A percentile compares a stretch with the other conserved stretches of the same genome.
Evolutionary conservation across 2,329 filamentous ascomycete genomes (phyloP).

Genomic region (Mycosphaerella arachidis): DNA sequence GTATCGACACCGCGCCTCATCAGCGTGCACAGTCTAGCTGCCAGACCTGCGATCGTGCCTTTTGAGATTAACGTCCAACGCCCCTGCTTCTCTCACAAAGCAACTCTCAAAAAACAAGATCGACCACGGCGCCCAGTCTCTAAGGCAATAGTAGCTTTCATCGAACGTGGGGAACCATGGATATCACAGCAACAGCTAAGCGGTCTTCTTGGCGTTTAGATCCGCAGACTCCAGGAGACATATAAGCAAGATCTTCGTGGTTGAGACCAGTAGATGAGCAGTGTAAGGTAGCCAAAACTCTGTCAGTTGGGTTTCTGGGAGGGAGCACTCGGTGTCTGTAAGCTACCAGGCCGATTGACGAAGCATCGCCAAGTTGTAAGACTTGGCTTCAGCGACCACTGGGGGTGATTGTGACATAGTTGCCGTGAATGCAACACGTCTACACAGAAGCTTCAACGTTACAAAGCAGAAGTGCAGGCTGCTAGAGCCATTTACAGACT

Average conservation of each 20-base stretch:
- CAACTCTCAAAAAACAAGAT: no score
- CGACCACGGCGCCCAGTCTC: no score
- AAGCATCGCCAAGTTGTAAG: slow-evolving; percentile 40
- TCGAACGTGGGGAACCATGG: no score
- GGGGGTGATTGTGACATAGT: slow-evolving; percentile 23
- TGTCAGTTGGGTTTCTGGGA: slow-evolving; percentile 45
- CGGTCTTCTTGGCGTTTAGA: slow-evolving; percentile 38
- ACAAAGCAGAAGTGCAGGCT: slow-evolving; percentile 41
- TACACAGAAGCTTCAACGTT: slow-evolving; percentile 37
- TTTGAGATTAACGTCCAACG: no score
- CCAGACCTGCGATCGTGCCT: no score
- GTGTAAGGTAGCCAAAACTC: slow-evolving; percentile 53
- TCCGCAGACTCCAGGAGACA: slow-evolving; percentile 51
- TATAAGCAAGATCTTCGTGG: slow-evolving; percentile 50
- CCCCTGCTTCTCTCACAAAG: no score
- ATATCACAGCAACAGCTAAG: no score
- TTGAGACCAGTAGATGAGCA: slow-evolving; percentile 51
- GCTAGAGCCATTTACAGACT: slow-evolving; percentile 22
- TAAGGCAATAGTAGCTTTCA: no score
- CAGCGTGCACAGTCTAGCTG: no score
- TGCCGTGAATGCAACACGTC: slow-evolving; percentile 30
- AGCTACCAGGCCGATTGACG: slow-evolving; percentile 48
- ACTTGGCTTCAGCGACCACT: slow-evolving; percentile 21
- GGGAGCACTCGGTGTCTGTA: slow-evolving; percentile 46
- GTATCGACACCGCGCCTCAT: no score